Evolutionary conservation across 768 basidiomycete genomes (phyloP).

Genomic region (Leucocoprinus birnbaumii): DNA sequence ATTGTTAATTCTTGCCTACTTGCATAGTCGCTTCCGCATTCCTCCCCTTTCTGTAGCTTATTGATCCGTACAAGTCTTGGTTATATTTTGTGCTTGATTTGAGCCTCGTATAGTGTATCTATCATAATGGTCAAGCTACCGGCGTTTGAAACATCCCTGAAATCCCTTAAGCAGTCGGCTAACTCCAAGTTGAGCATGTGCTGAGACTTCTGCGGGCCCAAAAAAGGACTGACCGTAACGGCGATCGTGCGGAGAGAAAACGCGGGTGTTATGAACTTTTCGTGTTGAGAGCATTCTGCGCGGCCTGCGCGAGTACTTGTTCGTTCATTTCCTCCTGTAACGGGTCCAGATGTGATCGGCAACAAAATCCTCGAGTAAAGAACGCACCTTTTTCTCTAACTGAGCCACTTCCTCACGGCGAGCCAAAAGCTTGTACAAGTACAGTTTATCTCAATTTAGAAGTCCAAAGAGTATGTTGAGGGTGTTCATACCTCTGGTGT

Average conservation of each 20-base stretch:
- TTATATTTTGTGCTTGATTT: too few species aligned
- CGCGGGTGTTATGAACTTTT: constrained; percentile 2
- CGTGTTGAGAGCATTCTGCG: not conserved
- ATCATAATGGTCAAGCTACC: too few species aligned
- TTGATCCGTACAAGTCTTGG: too few species aligned
- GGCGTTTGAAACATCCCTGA: too few species aligned
- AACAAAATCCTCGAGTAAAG: not conserved
- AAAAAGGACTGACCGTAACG: not conserved
- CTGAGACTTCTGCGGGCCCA: too few species aligned
- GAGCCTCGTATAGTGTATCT: too few species aligned
- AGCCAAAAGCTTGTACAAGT: not conserved
- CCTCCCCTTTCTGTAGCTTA: too few species aligned
- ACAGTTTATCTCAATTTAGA: constrained; percentile 2
- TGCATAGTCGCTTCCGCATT: too few species aligned
- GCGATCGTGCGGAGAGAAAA: not conserved
- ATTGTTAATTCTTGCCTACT: too few species aligned
- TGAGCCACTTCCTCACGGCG: not conserved
- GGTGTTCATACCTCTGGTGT: constrained; percentile 28
- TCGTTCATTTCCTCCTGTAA: constrained; percentile 5
- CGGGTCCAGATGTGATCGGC: not conserved
- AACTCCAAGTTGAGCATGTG: too few species aligned
- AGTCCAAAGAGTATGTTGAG: not conserved
- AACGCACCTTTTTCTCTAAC: not conserved
- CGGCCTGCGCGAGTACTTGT: constrained; percentile 1
- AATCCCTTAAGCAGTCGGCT: too few species aligned